phyloP scores from a whole-genome alignment of 768 basidiomycete species.

The Dictyophora rubrovolvata region DNA sequence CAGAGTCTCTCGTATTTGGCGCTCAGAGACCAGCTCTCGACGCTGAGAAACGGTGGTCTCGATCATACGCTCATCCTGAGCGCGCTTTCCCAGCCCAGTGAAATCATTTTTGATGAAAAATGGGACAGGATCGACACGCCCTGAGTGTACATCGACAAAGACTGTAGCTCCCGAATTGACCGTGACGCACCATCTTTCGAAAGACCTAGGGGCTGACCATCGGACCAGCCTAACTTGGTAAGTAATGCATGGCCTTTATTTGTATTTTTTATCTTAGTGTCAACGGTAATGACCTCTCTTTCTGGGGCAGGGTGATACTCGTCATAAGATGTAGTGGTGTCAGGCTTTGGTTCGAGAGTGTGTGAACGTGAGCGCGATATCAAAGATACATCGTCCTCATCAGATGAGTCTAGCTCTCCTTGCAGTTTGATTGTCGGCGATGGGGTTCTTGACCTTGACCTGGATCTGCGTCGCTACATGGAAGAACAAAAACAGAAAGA shows the following conservation, averaged over 20 bases:
- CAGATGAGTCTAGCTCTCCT: slow-evolving; percentile 24
- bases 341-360: slow-evolving; percentile 30
- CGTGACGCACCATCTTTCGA: slow-evolving; percentile 55
- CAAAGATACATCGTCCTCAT: slow-evolving; percentile 54
- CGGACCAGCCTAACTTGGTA: slow-evolving; percentile 72
- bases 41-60: slow-evolving; percentile 79
- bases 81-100: slow-evolving; percentile 71
- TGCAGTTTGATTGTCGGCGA: slow-evolving; percentile 9
- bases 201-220: slow-evolving; percentile 67
- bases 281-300: slow-evolving; percentile 66
- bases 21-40: slow-evolving; percentile 70
- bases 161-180: not conserved
- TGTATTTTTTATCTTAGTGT: slow-evolving; percentile 66
- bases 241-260: slow-evolving; percentile 80
- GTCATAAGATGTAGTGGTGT: slow-evolving; percentile 50
- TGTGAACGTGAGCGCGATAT: slow-evolving; percentile 66
- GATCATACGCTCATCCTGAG: slow-evolving; percentile 73
- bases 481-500: slow-evolving; percentile 28
- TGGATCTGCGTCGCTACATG: slow-evolving; percentile 49
- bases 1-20: slow-evolving; percentile 69
- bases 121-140: slow-evolving; percentile 74
- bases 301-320: slow-evolving; percentile 42
- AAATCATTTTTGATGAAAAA: slow-evolving; percentile 70
- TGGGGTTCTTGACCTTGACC: slow-evolving; percentile 4
- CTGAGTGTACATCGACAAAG: slow-evolving; percentile 18